A percentile compares a stretch with the other conserved stretches of the same genome.
Evolutionary conservation across 2,329 filamentous ascomycete species (phyloP).

Genomic region (Ophiostoma perfectum): DNA sequence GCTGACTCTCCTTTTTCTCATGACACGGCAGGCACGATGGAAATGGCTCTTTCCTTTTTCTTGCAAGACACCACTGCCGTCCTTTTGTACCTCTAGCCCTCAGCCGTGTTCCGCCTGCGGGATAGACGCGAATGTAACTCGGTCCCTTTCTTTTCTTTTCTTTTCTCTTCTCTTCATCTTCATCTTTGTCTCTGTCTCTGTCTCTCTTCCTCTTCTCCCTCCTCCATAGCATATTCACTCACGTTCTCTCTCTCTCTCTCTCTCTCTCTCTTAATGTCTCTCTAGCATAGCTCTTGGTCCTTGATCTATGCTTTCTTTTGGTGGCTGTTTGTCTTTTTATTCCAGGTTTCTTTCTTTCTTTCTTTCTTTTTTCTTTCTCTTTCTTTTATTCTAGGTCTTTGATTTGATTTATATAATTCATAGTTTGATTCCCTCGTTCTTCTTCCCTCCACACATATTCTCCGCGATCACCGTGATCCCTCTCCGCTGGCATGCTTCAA

Average conservation of each 20-base stretch:
- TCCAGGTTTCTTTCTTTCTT: no score
- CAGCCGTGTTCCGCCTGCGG: conserved; percentile 1
- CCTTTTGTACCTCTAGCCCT: background rate
- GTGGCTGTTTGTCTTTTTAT: no score
- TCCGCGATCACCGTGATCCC: background rate
- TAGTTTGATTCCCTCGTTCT: no score
- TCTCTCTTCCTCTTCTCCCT: background rate
- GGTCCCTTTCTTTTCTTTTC: background rate
- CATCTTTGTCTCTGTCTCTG: background rate
- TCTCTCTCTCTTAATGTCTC: background rate
- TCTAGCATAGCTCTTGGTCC: background rate
- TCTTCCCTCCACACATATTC: background rate
- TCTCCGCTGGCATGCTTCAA: background rate
- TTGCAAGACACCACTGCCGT: background rate
- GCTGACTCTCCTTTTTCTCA: background rate
- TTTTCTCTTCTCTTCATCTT: background rate
- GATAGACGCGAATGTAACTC: background rate
- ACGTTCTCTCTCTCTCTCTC: background rate
- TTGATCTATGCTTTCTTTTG: background rate
- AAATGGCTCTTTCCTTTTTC: background rate
- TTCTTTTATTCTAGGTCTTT: no score
- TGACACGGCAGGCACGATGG: no score
- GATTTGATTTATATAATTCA: no score
- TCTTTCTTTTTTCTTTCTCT: no score
- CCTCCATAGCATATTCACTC: background rate